Evolutionary conservation across 495 filamentous ascomycete species (phyloP).

Genomic region (Lasiosphaeria hispida): DNA sequence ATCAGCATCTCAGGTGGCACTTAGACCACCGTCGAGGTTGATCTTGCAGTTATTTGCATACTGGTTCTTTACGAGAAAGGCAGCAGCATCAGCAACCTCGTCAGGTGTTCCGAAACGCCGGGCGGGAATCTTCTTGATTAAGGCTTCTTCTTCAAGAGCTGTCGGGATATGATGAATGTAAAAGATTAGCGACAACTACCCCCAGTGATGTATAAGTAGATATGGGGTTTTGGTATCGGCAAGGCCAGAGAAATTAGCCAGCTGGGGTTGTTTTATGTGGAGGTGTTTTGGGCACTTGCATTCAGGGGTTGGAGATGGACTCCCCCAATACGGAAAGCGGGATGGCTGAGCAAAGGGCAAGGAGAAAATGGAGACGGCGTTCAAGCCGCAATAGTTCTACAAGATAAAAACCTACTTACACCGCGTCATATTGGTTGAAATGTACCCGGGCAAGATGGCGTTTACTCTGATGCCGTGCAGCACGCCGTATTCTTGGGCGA

Average conservation of each 20-base stretch:
- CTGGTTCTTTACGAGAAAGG: conserved; percentile 72
- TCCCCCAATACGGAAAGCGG: too few species aligned
- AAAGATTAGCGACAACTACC: background rate
- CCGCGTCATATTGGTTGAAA: conserved; percentile 72
- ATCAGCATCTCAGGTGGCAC: conserved; percentile 50
- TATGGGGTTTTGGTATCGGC: too few species aligned
- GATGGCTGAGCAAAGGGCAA: background rate
- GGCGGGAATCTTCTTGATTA: conserved; percentile 57
- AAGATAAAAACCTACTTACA: conserved; percentile 43
- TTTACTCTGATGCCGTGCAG: conserved; percentile 64
- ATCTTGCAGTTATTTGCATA: conserved; percentile 85
- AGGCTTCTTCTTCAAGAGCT: conserved; percentile 23
- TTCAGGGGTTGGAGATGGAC: too few species aligned
- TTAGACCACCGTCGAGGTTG: conserved; percentile 82
- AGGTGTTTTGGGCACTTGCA: too few species aligned
- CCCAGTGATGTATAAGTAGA: too few species aligned
- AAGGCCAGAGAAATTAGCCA: too few species aligned
- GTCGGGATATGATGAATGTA: background rate
- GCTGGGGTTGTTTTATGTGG: too few species aligned
- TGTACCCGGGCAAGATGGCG: conserved; percentile 80
- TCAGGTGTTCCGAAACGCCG: conserved; percentile 62
- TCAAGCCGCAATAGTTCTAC: background rate
- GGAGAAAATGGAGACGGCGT: conserved; percentile 8
- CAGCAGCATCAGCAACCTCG: conserved; percentile 78
- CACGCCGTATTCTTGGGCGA: conserved; percentile 65